Percentiles rank a stretch among this genome's conserved stretches.
phyloP scores from a whole-genome alignment of 2,329 filamentous ascomycete species.

The Macrophomina tecta region DNA sequence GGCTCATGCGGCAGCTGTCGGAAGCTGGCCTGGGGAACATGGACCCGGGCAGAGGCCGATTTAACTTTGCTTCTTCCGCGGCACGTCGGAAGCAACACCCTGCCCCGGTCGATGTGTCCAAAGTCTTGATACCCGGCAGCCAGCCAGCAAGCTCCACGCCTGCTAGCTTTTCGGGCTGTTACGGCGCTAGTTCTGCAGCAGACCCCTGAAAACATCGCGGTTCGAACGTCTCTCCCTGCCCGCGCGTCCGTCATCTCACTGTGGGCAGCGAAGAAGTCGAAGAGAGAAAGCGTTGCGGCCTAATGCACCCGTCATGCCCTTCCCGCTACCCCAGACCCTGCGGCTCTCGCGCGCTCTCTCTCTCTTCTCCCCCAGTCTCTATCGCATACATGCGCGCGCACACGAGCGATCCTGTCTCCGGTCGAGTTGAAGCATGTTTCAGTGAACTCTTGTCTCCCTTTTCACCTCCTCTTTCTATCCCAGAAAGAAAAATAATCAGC shows the following conservation, averaged over 20 bases:
- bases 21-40: background rate
- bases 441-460: background rate
- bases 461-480: background rate
- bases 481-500: too few relatives aligned
- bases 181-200: background rate
- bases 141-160: constrained; percentile 7
- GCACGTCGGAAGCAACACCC: constrained; percentile 13
- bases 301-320: background rate
- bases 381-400: too few relatives aligned
- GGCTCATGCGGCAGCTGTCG: background rate
- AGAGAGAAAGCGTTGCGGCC: background rate
- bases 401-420: background rate
- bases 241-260: background rate
- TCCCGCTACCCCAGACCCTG: constrained; percentile 25
- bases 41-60: background rate
- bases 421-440: constrained; percentile 9
- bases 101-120: background rate
- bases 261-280: background rate
- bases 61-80: constrained; percentile 25
- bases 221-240: background rate
- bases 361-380: too few relatives aligned
- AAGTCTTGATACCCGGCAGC: background rate
- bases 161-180: background rate
- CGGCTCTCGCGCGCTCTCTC: constrained; percentile 11
- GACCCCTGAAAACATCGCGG: background rate